phyloP scores from a whole-genome alignment of 228 moss, liverwort and hornwort species.

The Sphagnum magellanicum region DNA sequence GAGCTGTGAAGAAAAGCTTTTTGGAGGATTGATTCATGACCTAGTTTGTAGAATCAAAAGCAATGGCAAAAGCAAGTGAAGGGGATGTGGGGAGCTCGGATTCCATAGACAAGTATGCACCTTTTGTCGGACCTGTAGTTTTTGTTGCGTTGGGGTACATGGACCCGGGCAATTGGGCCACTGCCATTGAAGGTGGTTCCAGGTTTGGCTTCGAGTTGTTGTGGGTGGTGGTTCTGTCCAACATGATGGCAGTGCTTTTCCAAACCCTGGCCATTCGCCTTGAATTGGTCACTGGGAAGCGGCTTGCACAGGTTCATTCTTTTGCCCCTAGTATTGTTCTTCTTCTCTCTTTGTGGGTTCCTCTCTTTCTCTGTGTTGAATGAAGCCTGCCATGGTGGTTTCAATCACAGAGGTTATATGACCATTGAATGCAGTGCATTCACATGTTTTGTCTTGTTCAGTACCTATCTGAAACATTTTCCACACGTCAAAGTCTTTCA shows the following conservation, averaged over 20 bases:
- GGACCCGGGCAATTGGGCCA: constrained; percentile 93
- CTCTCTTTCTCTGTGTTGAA: no score
- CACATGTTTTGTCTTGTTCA: no score
- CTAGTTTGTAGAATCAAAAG: neutral
- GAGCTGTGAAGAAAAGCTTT: neutral
- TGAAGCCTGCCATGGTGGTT: no score
- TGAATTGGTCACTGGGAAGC: constrained; percentile 68
- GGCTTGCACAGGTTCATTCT: constrained; percentile 59
- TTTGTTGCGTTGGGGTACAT: constrained; percentile 74
- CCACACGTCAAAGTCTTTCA: no score
- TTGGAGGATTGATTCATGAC: neutral
- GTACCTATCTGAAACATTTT: no score
- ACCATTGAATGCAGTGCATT: no score
- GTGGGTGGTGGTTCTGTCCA: constrained; percentile 66
- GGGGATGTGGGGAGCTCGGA: no score
- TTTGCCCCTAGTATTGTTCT: no score
- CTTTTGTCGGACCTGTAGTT: constrained; percentile 39
- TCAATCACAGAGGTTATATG: no score
- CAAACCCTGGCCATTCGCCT: constrained; percentile 72
- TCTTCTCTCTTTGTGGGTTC: no score
- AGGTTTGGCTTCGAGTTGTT: constrained; percentile 77
- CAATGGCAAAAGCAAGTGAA: no score
- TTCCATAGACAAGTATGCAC: constrained; percentile 17
- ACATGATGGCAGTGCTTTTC: constrained; percentile 63
- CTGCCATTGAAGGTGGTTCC: constrained; percentile 67